Evolutionary conservation across 2,329 filamentous ascomycete species (phyloP).

Genomic region (Incumbomyces delicatus): DNA sequence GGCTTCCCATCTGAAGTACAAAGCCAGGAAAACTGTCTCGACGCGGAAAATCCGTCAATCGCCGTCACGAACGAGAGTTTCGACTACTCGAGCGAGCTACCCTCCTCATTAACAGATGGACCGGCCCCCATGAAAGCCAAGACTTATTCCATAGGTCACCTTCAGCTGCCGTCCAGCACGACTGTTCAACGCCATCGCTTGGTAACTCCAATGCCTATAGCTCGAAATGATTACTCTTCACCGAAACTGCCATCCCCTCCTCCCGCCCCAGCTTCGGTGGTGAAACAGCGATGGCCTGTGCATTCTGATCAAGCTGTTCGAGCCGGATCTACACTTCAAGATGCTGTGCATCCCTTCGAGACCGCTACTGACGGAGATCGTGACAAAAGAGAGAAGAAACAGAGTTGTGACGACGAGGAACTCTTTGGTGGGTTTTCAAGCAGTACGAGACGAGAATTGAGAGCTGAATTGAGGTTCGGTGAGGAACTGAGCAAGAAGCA

Average conservation of each 20-base stretch:
- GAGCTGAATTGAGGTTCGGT: slow-evolving; percentile 33
- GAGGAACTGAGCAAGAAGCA: slow-evolving; percentile 33
- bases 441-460: slow-evolving; percentile 31
- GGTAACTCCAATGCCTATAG: slow-evolving; percentile 12
- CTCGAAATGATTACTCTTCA: slow-evolving; percentile 13
- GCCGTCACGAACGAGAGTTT: slow-evolving; percentile 10
- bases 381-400: not conserved
- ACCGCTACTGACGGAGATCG: slow-evolving; percentile 22
- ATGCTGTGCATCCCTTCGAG: slow-evolving; percentile 22
- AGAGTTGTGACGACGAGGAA: slow-evolving; percentile 2
- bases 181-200: slow-evolving; percentile 11
- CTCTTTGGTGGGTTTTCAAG: slow-evolving; percentile 26
- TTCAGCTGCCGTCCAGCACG: slow-evolving; percentile 5
- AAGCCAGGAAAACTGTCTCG: not conserved
- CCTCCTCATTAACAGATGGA: slow-evolving; percentile 17
- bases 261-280: slow-evolving; percentile 5
- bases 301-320: slow-evolving; percentile 28
- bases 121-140: not conserved
- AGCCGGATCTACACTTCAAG: slow-evolving; percentile 29
- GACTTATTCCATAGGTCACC: slow-evolving; percentile 4
- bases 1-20: not conserved
- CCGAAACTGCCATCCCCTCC: slow-evolving; percentile 19
- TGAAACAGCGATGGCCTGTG: slow-evolving; percentile 14
- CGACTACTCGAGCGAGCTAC: slow-evolving; percentile 18
- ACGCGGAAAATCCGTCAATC: not conserved